Conservation (phyloP, 345 rosid genomes). For the Hirschfeldia incana region DNA sequence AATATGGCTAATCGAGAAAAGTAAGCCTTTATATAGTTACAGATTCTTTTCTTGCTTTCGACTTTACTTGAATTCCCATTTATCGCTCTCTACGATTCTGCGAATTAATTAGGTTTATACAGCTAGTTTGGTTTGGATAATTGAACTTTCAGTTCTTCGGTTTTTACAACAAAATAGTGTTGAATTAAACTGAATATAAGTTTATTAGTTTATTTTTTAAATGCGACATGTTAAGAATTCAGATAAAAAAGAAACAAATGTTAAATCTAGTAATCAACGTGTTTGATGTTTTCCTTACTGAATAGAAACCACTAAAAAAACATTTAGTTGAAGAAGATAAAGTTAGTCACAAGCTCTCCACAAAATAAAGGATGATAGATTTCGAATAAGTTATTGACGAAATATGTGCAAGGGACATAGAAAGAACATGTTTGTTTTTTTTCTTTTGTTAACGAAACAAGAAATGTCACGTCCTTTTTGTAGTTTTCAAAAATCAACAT, state of each 20-base stretch:
- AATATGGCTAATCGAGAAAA: too few species aligned
- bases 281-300: background rate
- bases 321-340: background rate
- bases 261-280: background rate
- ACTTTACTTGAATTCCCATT: too few species aligned
- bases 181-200: background rate
- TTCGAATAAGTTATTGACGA: background rate
- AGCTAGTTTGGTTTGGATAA: background rate
- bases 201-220: too few species aligned
- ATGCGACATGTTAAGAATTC: background rate
- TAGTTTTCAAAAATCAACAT: background rate
- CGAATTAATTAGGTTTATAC: too few species aligned
- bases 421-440: background rate
- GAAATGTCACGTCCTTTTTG: background rate
- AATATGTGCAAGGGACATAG: background rate
- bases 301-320: background rate
- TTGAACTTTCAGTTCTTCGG: background rate
- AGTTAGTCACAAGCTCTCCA: slow-evolving; percentile 6
- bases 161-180: background rate
- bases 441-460: background rate
- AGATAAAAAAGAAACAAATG: background rate
- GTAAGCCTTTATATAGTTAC: too few species aligned
- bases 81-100: too few species aligned
- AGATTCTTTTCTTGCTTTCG: too few species aligned
- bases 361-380: slow-evolving; percentile 18